Base-by-base conservation (phyloP, 495 filamentous ascomycete genomes). In the Hypoxylon cercidicola region DNA sequence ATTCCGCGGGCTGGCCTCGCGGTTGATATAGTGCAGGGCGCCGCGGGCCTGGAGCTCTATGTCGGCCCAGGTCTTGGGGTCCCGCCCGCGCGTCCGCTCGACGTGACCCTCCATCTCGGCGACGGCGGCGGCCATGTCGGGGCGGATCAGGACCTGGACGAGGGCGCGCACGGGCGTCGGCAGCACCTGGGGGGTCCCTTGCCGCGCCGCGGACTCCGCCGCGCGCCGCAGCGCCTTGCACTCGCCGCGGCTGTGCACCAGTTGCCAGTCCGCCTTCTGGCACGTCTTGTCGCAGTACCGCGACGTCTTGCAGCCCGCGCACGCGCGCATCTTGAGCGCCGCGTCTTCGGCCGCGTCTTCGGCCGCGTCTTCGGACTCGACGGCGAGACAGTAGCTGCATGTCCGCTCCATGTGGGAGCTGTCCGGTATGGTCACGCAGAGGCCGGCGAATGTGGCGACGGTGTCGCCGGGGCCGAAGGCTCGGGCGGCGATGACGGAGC, bases 201-300 rank as follows among this genome's bases (percentile, higher is more conserved):
- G 20, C 41, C 0, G 32, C 4, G 1, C 30, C 30, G 28, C 15
- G 34, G 1, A 15, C 12, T 60, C 54, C 4, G 64, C 60, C 16
- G 77, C 69, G 7, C 74, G 72, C 48, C 48, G 49, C 47, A 80
- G 75, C 39, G 80, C 72, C n/a, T 72, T 70, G 69, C 86, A 88
- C 69, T 84, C 82, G 25, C 65, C 64, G 37, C 57, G 56, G 49
- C 82, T 81, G 69, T 88, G 87, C 6, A 73, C 74, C 0, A 43
- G 57, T 44, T 73, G 77, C 86, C 87, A 89, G 73, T 87, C 80
- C 4, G 75, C 66, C 37, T 78, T 79, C 71, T 89, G 87, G 63
- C 87, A 89, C 10, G 64, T 53, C 1, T 64, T 25, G 43, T 74
- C 74, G 71, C 87, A 89, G 74, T 89, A 89, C 18, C 75, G 69